Conservation (phyloP, 805 yeast genomes). For the Maudiozyma turicensis region DNA sequence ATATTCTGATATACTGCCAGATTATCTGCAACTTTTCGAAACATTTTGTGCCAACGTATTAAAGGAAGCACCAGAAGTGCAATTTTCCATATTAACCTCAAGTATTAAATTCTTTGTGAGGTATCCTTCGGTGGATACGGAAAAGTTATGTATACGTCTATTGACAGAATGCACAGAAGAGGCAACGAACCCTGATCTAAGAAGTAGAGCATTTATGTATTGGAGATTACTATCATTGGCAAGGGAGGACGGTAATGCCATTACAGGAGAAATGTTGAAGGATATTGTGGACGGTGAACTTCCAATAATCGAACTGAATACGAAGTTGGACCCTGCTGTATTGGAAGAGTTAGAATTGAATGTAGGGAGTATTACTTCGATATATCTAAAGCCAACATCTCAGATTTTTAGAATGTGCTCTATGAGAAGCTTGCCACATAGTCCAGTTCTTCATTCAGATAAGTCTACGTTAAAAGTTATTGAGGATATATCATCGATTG, state of each 20-base stretch:
- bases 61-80: conserved; percentile 67
- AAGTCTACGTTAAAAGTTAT: conserved; percentile 13
- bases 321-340: conserved; percentile 56
- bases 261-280: conserved; percentile 32
- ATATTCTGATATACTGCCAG: conserved; percentile 39
- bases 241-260: conserved; percentile 26
- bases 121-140: conserved; percentile 42
- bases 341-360: conserved; percentile 76
- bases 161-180: conserved; percentile 67
- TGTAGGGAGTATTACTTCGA: conserved; percentile 74
- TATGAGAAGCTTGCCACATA: conserved; percentile 37
- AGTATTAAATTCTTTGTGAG: conserved; percentile 57
- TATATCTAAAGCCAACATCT: conserved; percentile 75
- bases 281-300: conserved; percentile 49
- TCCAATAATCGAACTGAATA: conserved; percentile 62
- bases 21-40: conserved; percentile 19
- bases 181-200: conserved; percentile 68
- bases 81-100: conserved; percentile 64
- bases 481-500: background rate
- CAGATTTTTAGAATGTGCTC: conserved; percentile 65
- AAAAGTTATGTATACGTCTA: conserved; percentile 45
- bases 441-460: conserved; percentile 37
- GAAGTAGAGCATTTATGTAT: conserved; percentile 79
- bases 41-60: conserved; percentile 35
- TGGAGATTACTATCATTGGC: conserved; percentile 60